Evolutionary conservation across 2,329 filamentous ascomycete genomes (phyloP).

Genomic region (Phaeosphaeriaceae sp.): DNA sequence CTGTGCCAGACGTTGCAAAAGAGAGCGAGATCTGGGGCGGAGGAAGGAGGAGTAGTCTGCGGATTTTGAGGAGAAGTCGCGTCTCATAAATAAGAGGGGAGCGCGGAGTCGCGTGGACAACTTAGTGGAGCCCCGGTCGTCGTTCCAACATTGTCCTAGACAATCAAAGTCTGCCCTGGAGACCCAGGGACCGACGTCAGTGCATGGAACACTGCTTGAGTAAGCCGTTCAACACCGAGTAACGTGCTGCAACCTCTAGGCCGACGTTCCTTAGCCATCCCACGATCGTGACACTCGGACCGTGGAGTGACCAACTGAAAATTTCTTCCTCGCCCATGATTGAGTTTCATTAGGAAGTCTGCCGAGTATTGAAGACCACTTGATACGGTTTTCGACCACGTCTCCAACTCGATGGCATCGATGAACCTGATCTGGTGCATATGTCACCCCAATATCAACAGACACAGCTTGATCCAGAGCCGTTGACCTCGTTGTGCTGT

Average conservation of each 20-base stretch:
- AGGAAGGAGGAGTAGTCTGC: constrained; percentile 20
- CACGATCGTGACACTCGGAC: constrained; percentile 7
- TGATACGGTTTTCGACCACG: constrained; percentile 18
- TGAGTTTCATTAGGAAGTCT: constrained; percentile 12
- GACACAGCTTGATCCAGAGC: neutral
- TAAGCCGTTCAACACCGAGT: constrained; percentile 25
- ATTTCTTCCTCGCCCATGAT: constrained; percentile 21
- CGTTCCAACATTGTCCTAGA: constrained; percentile 20
- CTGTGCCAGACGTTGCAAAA: neutral
- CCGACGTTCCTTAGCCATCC: constrained; percentile 11
- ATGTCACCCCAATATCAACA: neutral
- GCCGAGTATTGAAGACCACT: constrained; percentile 16
- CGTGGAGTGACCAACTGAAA: constrained; percentile 15
- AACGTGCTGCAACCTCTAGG: constrained; percentile 30
- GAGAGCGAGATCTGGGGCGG: constrained; percentile 3
- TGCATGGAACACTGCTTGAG: constrained; percentile 17
- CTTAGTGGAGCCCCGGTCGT: constrained; percentile 31
- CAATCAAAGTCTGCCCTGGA: constrained; percentile 20
- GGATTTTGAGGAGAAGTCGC: constrained; percentile 25
- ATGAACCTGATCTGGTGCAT: neutral
- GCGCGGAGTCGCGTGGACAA: constrained; percentile 24
- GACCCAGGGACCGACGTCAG: constrained; percentile 12
- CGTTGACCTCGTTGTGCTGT: neutral
- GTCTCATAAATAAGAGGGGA: constrained; percentile 24
- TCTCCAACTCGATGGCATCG: neutral